phyloP scores from a whole-genome alignment of 2,329 filamentous ascomycete species.

The Pseudogymnoascus sp. region DNA sequence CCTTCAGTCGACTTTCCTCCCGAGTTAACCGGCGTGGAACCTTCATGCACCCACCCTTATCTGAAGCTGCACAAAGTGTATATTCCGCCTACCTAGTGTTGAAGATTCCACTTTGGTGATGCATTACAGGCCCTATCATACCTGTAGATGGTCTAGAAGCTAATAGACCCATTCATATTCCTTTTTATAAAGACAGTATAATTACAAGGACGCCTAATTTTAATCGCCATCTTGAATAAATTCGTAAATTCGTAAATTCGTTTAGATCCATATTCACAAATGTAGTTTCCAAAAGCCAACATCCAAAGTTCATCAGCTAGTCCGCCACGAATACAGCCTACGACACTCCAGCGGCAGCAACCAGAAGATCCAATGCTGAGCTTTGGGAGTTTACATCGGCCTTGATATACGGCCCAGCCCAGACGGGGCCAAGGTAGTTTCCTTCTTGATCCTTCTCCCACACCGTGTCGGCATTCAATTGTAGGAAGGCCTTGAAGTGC shows the following conservation, averaged over 20 bases:
- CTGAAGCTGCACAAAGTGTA: neutral
- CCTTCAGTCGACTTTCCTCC: neutral
- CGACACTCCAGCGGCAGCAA: conserved; percentile 42
- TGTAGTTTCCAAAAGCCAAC: neutral
- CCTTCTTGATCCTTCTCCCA: conserved; percentile 51
- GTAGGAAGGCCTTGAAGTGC: conserved; percentile 46
- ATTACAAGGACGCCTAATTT: neutral
- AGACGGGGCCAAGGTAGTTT: conserved; percentile 52
- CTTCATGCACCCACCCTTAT: neutral
- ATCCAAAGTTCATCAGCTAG: neutral
- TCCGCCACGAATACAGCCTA: neutral
- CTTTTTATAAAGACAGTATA: neutral
- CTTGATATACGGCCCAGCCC: conserved; percentile 51
- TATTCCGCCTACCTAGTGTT: neutral
- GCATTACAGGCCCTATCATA: neutral
- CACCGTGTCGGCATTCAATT: conserved; percentile 55
- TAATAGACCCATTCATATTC: neutral
- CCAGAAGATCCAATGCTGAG: conserved; percentile 57
- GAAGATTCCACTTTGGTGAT: neutral
- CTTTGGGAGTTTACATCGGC: conserved; percentile 53
- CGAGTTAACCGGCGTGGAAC: neutral
- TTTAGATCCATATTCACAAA: neutral
- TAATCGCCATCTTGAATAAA: neutral
- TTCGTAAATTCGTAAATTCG: neutral
- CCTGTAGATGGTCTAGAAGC: neutral